Conservation (phyloP, 2,329 filamentous ascomycete genomes). For the Neofusicoccum sp. region DNA sequence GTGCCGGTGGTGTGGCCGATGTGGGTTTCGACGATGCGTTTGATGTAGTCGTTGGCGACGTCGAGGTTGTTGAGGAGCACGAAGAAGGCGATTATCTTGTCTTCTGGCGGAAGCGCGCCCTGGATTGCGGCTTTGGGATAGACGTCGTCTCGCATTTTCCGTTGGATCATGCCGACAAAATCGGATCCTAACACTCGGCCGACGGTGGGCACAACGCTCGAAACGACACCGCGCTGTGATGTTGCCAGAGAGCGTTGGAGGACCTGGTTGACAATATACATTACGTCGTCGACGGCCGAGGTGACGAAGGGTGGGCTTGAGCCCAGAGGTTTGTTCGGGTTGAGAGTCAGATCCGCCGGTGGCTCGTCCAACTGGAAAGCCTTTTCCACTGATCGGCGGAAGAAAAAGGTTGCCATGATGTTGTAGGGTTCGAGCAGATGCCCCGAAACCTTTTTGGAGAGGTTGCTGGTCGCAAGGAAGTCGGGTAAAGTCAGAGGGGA, state of each 20-base stretch:
- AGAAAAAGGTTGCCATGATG: constrained; percentile 92
- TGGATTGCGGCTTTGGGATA: constrained; percentile 81
- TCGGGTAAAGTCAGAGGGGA: constrained; percentile 66
- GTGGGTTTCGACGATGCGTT: constrained; percentile 76
- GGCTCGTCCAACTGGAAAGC: constrained; percentile 95
- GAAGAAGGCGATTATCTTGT: constrained; percentile 85
- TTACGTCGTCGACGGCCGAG: constrained; percentile 94
- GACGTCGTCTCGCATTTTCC: constrained; percentile 95
- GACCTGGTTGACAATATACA: constrained; percentile 97
- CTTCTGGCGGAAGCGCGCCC: constrained; percentile 82
- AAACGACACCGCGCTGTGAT: constrained; percentile 76
- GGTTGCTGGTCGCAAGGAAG: constrained; percentile 76
- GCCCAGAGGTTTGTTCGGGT: constrained; percentile 69
- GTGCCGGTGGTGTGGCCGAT: constrained; percentile 48
- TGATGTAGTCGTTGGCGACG: constrained; percentile 86
- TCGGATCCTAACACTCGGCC: constrained; percentile 81
- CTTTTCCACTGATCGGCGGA: constrained; percentile 93
- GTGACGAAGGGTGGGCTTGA: constrained; percentile 88
- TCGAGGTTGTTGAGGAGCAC: constrained; percentile 96
- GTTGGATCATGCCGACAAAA: constrained; percentile 95
- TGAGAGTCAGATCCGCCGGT: constrained; percentile 77
- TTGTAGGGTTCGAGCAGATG: constrained; percentile 83
- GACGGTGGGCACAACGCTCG: constrained; percentile 76
- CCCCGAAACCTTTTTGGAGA: constrained; percentile 75
- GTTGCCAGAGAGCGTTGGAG: constrained; percentile 85